Percentiles rank a stretch among this genome's conserved stretches.
Conservation (phyloP, 2,329 filamentous ascomycete species). For the Diplodia mutila region DNA sequence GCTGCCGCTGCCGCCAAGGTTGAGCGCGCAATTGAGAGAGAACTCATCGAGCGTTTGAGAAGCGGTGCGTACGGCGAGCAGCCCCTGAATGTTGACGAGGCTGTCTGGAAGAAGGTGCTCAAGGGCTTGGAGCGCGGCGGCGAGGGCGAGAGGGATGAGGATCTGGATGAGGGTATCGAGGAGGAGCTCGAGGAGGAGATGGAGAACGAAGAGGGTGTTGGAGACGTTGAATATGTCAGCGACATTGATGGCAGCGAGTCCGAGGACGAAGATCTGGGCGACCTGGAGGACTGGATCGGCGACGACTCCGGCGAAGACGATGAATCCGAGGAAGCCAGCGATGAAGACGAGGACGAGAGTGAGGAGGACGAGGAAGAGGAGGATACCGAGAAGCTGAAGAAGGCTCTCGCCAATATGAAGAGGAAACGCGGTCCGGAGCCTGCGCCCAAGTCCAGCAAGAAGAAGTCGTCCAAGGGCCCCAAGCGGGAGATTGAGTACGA, state of each 20-base stretch:
- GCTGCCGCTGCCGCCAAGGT: conserved; percentile 75
- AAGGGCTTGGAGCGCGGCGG: conserved; percentile 86
- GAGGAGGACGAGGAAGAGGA: conserved; percentile 58
- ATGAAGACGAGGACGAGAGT: conserved; percentile 46
- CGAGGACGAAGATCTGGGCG: conserved; percentile 72
- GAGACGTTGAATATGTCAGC: conserved; percentile 88
- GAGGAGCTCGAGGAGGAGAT: conserved; percentile 70
- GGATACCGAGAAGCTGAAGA: conserved; percentile 63
- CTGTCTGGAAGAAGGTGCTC: conserved; percentile 96
- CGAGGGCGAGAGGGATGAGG: conserved; percentile 79
- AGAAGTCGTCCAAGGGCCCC: conserved; percentile 57
- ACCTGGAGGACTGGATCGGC: conserved; percentile 90
- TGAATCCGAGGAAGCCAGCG: conserved; percentile 61
- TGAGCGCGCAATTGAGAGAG: conserved; percentile 92
- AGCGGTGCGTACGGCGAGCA: conserved; percentile 89
- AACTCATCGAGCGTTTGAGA: conserved; percentile 86
- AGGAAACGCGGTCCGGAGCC: conserved; percentile 59
- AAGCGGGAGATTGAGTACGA: conserved; percentile 79
- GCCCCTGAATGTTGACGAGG: conserved; percentile 91
- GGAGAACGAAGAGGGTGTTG: conserved; percentile 68
- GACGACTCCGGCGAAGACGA: conserved; percentile 66
- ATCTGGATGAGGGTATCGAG: conserved; percentile 84
- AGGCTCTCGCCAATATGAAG: conserved; percentile 57
- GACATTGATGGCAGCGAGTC: conserved; percentile 78
- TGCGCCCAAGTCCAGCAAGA: conserved; percentile 61